Conservation (phyloP, 2,329 filamentous ascomycete genomes). For the Periconia digitata region DNA sequence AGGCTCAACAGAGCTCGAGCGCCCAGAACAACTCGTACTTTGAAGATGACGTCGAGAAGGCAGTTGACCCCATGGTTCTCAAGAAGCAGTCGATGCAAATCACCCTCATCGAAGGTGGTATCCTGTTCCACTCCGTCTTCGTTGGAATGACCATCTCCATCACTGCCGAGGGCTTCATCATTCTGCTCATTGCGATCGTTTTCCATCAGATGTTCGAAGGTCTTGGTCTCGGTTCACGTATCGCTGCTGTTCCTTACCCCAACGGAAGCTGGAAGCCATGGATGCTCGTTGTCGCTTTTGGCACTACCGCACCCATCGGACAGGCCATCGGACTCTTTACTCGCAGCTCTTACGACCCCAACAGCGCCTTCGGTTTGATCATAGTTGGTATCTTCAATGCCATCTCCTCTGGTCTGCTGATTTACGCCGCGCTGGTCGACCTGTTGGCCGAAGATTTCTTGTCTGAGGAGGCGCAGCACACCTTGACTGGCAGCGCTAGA, state of each 20-base stretch:
- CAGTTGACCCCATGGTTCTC: constrained; percentile 41
- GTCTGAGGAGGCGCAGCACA: constrained; percentile 49
- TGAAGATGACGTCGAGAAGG: constrained; percentile 38
- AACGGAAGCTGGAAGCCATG: constrained; percentile 60
- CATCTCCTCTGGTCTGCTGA: constrained; percentile 63
- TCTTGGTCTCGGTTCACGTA: constrained; percentile 62
- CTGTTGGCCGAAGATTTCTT: constrained; percentile 67
- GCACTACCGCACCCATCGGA: constrained; percentile 64
- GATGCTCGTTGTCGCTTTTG: constrained; percentile 64
- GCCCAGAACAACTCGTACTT: constrained; percentile 38
- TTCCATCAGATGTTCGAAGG: constrained; percentile 68
- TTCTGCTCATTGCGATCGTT: constrained; percentile 61
- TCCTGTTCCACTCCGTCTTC: constrained; percentile 66
- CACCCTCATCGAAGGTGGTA: constrained; percentile 59
- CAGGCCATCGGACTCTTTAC: constrained; percentile 64
- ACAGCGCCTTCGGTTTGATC: constrained; percentile 64
- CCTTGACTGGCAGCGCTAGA: constrained; percentile 57
- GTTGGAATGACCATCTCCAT: constrained; percentile 65
- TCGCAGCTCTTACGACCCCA: constrained; percentile 61
- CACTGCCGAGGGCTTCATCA: constrained; percentile 58
- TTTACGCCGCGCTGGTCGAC: constrained; percentile 66
- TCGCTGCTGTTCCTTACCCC: constrained; percentile 62
- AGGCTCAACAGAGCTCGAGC: constrained; percentile 15
- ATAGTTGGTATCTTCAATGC: constrained; percentile 68
- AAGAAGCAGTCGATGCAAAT: constrained; percentile 44